Percentiles rank a stretch among this genome's conserved stretches.
Conservation (phyloP, 2,329 filamentous ascomycete species). For the Neospermospora avenae region DNA sequence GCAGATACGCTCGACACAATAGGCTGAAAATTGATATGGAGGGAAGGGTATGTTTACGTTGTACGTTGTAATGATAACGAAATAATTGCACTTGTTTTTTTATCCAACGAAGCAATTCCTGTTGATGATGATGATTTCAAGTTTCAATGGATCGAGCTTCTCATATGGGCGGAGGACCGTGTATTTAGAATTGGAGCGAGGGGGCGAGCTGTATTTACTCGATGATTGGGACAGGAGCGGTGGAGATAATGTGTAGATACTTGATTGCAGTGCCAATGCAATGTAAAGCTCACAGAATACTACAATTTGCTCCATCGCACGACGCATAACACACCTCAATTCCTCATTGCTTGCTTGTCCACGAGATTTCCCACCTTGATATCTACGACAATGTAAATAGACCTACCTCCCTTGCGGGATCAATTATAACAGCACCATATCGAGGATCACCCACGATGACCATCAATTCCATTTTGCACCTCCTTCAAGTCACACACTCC, state of each 20-base stretch:
- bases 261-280: neutral
- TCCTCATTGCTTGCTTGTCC: no score
- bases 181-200: neutral
- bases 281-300: neutral
- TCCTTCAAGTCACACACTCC: no score
- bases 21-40: no score
- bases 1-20: no score
- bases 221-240: neutral
- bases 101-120: neutral
- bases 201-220: neutral
- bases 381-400: no score
- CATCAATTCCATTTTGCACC: no score
- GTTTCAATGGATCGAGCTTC: neutral
- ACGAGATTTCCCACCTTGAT: no score
- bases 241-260: neutral
- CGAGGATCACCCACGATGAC: no score
- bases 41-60: neutral
- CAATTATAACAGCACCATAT: no score
- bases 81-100: conserved; percentile 1
- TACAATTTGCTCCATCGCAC: no score
- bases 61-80: conserved; percentile 17
- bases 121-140: neutral
- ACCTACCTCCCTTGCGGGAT: no score
- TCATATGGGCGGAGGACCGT: neutral
- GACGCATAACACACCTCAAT: no score